These are phyloP conservation scores for Penicillium salamii DNA, from an alignment of 495 filamentous ascomycete genomes.

Conservation along the genomic window DNA sequence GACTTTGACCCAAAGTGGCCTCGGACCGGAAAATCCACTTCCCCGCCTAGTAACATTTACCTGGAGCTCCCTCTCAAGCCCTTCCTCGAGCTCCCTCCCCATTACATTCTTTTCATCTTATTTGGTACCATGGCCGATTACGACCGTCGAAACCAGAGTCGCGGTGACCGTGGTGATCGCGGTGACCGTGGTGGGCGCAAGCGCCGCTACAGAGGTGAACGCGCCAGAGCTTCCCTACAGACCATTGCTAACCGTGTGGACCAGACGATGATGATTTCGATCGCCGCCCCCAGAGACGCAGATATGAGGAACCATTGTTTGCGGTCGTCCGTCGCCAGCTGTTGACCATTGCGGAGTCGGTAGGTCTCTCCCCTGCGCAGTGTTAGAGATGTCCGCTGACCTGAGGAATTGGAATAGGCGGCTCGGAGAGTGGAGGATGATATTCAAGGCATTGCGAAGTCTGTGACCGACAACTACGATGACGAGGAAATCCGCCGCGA, in stretches of 20 bases:
- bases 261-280: slow-evolving; percentile 75
- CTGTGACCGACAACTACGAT: slow-evolving; percentile 74
- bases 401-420: slow-evolving; percentile 41
- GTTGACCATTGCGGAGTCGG: slow-evolving; percentile 79
- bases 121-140: slow-evolving; percentile 75
- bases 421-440: slow-evolving; percentile 80
- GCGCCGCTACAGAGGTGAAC: slow-evolving; percentile 55
- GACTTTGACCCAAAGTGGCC: too few relatives aligned
- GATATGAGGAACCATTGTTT: slow-evolving; percentile 74
- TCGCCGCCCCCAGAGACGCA: slow-evolving; percentile 68
- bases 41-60: background rate
- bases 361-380: slow-evolving; percentile 26
- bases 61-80: slow-evolving; percentile 11
- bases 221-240: slow-evolving; percentile 2
- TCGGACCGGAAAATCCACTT: too few relatives aligned
- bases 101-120: too few relatives aligned
- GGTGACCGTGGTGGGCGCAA: slow-evolving; percentile 67
- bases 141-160: slow-evolving; percentile 58
- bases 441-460: slow-evolving; percentile 68
- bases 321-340: slow-evolving; percentile 78
- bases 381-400: slow-evolving; percentile 11
- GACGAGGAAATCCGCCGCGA: slow-evolving; percentile 68
- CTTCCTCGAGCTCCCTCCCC: too few relatives aligned
- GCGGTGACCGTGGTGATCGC: slow-evolving; percentile 1
- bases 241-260: slow-evolving; percentile 8